Base-by-base conservation (phyloP, 164 flowering plant genomes). In the Euptelea pleiosperma region DNA sequence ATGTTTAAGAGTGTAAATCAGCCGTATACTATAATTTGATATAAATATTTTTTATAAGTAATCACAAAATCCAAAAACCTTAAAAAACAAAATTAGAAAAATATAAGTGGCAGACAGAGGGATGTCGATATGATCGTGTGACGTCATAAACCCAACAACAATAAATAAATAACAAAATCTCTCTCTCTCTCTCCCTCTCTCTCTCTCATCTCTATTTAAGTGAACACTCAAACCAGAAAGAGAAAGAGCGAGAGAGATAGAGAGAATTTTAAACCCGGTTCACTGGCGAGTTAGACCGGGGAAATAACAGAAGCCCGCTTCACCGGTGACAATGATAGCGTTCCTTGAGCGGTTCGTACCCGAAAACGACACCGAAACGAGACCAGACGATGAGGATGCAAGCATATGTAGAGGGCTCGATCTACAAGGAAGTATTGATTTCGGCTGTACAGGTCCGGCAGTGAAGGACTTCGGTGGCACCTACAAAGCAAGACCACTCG, bases 391-490 rank as follows among this genome's bases (percentile, higher is more conserved):
- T 25, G 54, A 60, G 7, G 72, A 64, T 19, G 47, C 40, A 0
- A 56, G 52, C 70, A 35, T 78, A n/a, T 66, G 65, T 48, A 44
- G 64, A 8, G 61, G 68, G 3, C 57, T 78, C 0, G 78, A 82
- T 28, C 65, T 83, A 47, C 70, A 75, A 31, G 88, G 81, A 29
- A 30, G 34, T 19, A 35, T 78, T 14, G 79, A 74, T 30, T 56
- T 50, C 72, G 66, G 53, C 19, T 47, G 70, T 7, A 37, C 65
- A 11, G 63, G 25, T 33, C n/a, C 55, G 0, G 80, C 86, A 55
- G 57, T 41, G 0, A 68, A 62, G 10, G 98, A 91, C 48, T 91
- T 91, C 70, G 98, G 98, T 36, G 98, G 98, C 43, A 22, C 83
- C 50, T 31, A 45, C 12, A 43, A 65, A 5, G 26, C 33, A 2